A percentile compares a stretch with the other conserved stretches of the same genome.
Conservation (phyloP, 176 grass and related monocot species). For the Oryza officinalis region DNA sequence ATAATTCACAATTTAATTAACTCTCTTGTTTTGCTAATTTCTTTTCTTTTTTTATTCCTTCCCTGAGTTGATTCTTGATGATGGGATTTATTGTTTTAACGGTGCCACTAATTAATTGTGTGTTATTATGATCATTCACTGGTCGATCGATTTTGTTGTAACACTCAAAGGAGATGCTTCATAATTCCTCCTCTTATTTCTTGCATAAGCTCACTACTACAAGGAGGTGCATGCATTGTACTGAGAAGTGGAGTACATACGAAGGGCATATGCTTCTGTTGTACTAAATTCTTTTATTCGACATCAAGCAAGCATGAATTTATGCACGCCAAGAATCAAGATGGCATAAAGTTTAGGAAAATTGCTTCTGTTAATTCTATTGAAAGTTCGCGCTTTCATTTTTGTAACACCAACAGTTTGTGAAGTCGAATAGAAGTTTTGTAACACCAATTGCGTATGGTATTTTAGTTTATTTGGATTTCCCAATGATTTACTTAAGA, state of each 20-base stretch:
- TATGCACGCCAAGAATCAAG: neutral
- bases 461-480: too few species aligned
- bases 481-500: too few species aligned
- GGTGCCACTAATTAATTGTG: conserved; percentile 18
- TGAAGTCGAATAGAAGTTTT: too few species aligned
- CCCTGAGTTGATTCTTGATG: conserved; percentile 20
- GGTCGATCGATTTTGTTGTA: neutral
- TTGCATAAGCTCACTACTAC: neutral
- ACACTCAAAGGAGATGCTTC: conserved; percentile 5
- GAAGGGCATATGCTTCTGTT: neutral
- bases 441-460: neutral
- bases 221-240: too few species aligned
- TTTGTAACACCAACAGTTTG: neutral
- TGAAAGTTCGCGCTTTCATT: neutral
- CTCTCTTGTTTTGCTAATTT: conserved; percentile 16
- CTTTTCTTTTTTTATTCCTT: conserved; percentile 35
- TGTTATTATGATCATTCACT: neutral
- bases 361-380: neutral
- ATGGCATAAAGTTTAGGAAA: neutral
- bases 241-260: too few species aligned
- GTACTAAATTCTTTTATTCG: neutral
- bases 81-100: conserved; percentile 47
- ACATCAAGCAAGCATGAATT: neutral
- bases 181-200: too few species aligned
- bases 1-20: conserved; percentile 33